Base-by-base conservation (phyloP, 805 yeast species). In the Yarrowia sp. region DNA sequence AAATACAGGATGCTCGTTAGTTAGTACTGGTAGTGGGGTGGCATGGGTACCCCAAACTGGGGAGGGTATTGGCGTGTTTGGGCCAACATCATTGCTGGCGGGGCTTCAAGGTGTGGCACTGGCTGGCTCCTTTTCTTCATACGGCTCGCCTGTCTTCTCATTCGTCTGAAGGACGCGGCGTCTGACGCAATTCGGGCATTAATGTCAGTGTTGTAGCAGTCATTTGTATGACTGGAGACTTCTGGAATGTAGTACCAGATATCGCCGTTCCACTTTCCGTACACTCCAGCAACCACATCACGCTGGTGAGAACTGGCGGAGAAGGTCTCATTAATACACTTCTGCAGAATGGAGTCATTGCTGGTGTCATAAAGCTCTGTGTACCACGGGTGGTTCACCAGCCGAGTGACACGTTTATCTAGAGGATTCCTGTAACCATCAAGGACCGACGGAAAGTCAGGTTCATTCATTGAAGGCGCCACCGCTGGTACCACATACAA, bases 221-320 rank as follows among this genome's bases (percentile, higher is more conserved):
- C 64, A n/a, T 58, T 58, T 2, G 50, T 44, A 33, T 58, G 43
- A 13, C 43, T 35, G 14, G 64, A 58, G 1, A 33, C 35, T 33
- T 58, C 51, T 4, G 51, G 43, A 8, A 44, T 33, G 22, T 58
- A 58, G 8, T 43, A 44, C 64, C 64, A 58, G n/a, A 58, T 13
- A 13, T 43, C 42, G 3, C 64, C 64, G 14, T 58, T 44, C 64
- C 64, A 58, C 33, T 9, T 33, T 5, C 51, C 35, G 51, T 58
- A 58, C n/a, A 58, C n/a, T 1, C 64, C 64, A 10, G 51, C 10
- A 35, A 33, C 18, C 2, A 58, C 35, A 7, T 58, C 64, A 14
- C 51, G 64, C 28, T 44, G 51, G 10, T 43, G 51, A 8, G 38
- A 18, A 5, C 33, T 43, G 15, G 41, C 8, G 22, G 35, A n/a